Evolutionary conservation across 83 land plant genomes (phyloP), one percentile per base, ranked within the genome.

Genomic region (Picea mariana): DNA sequence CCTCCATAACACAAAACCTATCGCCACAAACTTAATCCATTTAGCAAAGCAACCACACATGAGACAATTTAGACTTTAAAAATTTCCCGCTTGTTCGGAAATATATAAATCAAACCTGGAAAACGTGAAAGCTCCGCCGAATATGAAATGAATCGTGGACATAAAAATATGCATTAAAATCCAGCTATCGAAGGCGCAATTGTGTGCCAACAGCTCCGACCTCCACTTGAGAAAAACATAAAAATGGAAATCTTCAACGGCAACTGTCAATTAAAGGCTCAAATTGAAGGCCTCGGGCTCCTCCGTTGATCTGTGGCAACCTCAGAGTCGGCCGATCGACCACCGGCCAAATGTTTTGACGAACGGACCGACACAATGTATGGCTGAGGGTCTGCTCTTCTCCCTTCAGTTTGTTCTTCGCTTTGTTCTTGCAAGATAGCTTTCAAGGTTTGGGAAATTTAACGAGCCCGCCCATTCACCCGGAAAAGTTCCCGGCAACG

Each of bases 11-110:
- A 6, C 27, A 47, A 47, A 75, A 9, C 26, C 21, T 75, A 20
- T 44, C 59, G 49, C 26, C 77, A 4, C 52, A 75, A 75, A 38
- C n/a, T 59, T 47, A 21, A 75, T n/a, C 44, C 12, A 16, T 44
- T 38, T 5, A 21, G 26, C 12, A 0, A 21, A 47, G 23, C 23
- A 21, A 47, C 16, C 13, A 47, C 12, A 47, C 6, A 44, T 16
- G 9, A 73, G 58, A 55, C 58, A 73, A 44, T 3, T 2, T 21
- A 47, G 6, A 47, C 77, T 75, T 23, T 1, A 20, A n/a, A 47
- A 75, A 21, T 75, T 75, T 75, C 77, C 77, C 77, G 77, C 77
- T 75, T 75, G 23, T 75, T 75, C 58, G 2, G 2, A 75, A 21
- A 75, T 42, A 42, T 44, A 42, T 55, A 38, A 23, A 42, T 40